phyloP scores from a whole-genome alignment of 192 early-diverging fungal genomes.

The Coemansia sp. region DNA sequence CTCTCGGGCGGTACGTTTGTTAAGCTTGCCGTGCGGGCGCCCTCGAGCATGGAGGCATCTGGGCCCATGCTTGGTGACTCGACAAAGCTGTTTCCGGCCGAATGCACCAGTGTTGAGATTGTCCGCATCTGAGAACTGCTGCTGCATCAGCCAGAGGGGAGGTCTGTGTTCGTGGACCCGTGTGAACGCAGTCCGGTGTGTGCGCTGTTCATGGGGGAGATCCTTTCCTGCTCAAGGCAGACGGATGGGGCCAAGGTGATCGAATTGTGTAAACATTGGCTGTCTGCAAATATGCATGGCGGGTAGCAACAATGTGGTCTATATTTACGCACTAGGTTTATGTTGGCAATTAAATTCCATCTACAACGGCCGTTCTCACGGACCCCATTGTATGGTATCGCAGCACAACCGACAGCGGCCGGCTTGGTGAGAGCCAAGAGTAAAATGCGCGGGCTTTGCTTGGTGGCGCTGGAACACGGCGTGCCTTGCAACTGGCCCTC shows the following conservation, averaged over 20 bases:
- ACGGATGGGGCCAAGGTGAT: too few relatives aligned
- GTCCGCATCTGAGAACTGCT: slow-evolving; percentile 22
- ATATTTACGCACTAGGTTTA: neutral
- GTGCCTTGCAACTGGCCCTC: too few relatives aligned
- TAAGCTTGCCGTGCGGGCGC: slow-evolving; percentile 65
- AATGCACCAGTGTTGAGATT: slow-evolving; percentile 33
- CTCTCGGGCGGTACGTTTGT: slow-evolving; percentile 80
- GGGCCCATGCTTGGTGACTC: slow-evolving; percentile 11
- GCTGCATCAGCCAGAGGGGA: too few relatives aligned
- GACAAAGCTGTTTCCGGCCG: slow-evolving; percentile 19
- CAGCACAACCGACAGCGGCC: neutral
- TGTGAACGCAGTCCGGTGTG: too few relatives aligned
- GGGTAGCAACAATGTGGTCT: too few relatives aligned
- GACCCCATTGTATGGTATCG: neutral
- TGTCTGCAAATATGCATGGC: too few relatives aligned
- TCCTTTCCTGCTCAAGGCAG: too few relatives aligned
- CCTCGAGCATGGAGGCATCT: neutral
- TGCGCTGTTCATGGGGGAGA: too few relatives aligned
- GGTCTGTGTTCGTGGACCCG: too few relatives aligned
- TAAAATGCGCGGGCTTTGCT: too few relatives aligned
- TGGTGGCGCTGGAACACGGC: too few relatives aligned
- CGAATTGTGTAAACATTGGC: too few relatives aligned
- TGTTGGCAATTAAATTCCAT: neutral
- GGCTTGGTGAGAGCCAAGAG: neutral
- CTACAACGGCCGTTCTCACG: neutral